Base-by-base conservation (phyloP, 2,329 filamentous ascomycete species). In the Penicillium sclerotigenum region DNA sequence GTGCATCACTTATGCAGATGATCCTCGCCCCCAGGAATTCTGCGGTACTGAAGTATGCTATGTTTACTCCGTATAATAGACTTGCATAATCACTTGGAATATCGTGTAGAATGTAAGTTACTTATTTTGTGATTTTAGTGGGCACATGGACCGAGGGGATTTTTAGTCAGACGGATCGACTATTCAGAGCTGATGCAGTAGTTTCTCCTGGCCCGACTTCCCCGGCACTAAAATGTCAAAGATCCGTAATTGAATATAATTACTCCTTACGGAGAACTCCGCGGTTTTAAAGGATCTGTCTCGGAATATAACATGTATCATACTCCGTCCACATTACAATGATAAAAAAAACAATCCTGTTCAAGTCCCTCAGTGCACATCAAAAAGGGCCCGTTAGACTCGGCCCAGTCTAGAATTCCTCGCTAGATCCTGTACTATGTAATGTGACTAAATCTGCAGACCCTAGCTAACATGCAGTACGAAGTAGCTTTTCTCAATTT, bases 131-230 rank as follows among this genome's bases (percentile, higher is more conserved):
- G 7, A n/a, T 24, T 16, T 24, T 20, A 10, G 4, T 24, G 7
- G 28, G 3, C 3, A 33, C 13, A n/a, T 18, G 22, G 28, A 5
- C 10, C 5, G 22, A 46, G 5, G 18, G 5, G 13, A 28, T 28
- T 26, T 9, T 18, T 11, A 34, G 26, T 31, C 34, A 33, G 34
- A 4, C 18, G n/a, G 10, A 16, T 50, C 14, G 37, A 11, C 22
- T 45, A 22, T 41, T 18, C 24, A 5, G 38, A 36, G 29, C 40
- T 36, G 31, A 46, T 36, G 29, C 31, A 46, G 26, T 48, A 53
- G 36, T 38, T 31, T 20, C 42, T n/a, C 31, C n/a, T 47, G 28
- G 18, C 31, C 55, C 51, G 56, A 45, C 22, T 52, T 45, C 47
- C 42, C 53, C 40, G 55, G 43, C 49, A 16, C 45, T 38, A 54